These are phyloP conservation scores for Jaenimonas drosophilae DNA, from an alignment of 208 protist species.

Conservation along the genomic window DNA sequence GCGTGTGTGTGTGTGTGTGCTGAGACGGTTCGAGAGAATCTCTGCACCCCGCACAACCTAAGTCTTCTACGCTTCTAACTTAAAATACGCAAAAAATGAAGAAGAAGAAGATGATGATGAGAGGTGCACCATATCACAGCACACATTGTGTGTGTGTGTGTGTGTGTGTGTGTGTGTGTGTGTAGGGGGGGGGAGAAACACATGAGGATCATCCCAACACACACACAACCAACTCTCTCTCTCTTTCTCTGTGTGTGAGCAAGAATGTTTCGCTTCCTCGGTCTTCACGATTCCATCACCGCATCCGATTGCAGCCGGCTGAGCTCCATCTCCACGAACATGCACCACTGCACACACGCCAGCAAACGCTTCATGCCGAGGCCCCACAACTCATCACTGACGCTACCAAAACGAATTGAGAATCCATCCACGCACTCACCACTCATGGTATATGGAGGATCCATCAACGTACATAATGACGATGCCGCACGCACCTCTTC, in stretches of 20 bases:
- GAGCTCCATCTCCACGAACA: constrained; percentile 39
- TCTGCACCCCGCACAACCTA: too few species aligned
- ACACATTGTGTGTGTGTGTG: not conserved
- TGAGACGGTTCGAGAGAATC: not conserved
- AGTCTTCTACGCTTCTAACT: too few species aligned
- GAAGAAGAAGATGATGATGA: not conserved
- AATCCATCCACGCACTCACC: too few species aligned
- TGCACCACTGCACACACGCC: constrained; percentile 68
- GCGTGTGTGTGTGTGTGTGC: not conserved
- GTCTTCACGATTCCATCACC: constrained; percentile 5
- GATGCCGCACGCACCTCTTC: too few species aligned
- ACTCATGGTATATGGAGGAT: too few species aligned
- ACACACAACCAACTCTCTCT: not conserved
- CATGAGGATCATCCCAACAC: not conserved
- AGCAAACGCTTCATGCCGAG: constrained; percentile 74
- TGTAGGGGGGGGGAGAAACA: not conserved
- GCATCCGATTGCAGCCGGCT: constrained; percentile 17
- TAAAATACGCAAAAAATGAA: not conserved
- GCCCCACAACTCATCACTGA: constrained; percentile 59
- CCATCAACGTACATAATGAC: too few species aligned
- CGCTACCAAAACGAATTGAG: constrained; percentile 41
- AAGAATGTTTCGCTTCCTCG: not conserved
- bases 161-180: not conserved
- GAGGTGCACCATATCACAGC: not conserved
- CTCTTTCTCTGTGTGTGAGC: not conserved